Evolutionary conservation across 805 yeast species (phyloP), one percentile per base, ranked within the genome.

Genomic region (Tetrapisispora nanseiensis): DNA sequence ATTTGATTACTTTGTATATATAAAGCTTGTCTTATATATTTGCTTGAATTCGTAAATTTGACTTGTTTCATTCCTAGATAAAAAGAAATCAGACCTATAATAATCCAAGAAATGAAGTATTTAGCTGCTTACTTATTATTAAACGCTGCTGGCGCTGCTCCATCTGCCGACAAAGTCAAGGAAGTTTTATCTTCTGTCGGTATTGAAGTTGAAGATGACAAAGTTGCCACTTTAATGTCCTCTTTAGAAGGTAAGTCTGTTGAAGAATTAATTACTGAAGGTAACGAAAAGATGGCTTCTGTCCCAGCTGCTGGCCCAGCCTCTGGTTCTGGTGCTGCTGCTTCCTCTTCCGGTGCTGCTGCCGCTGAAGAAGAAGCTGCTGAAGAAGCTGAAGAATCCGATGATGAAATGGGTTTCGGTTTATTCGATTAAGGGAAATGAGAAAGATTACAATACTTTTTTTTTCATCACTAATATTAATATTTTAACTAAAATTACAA

Each of bases 121-220:
- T 83, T 92, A 76, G 98, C 98, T 75, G 97, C 98, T 73, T 92
- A 92, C 80, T 83, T 92, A 74, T 83, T 90, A 75, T 81, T 92
- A 74, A 87, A 82, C 76, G 87, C 92, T 71, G 95, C 95, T 73
- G 98, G 97, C 70, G 70, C 87, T 68, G 66, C 92, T 63, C 97
- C 98, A 74, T 75, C 95, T 59, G 94, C 95, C 61, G 80, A 83
- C 66, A 90, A 86, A 71, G 78, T 92, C 78, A 74, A 85, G 72
- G 63, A 82, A 59, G 82, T 92, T 64, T 80, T 92, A 68, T 82
- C 85, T 68, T 75, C 97, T 46, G 97, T 90, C 63, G 97, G 97
- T 71, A 81, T 86, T 61, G 98, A 92, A 71, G 86, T 81, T 67
- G 97, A 92, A 66, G 86, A 82, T 64, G 77, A 82, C 67, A 86